Conservation (phyloP, 2,329 filamentous ascomycete genomes). For the Monilinia fructigena region DNA sequence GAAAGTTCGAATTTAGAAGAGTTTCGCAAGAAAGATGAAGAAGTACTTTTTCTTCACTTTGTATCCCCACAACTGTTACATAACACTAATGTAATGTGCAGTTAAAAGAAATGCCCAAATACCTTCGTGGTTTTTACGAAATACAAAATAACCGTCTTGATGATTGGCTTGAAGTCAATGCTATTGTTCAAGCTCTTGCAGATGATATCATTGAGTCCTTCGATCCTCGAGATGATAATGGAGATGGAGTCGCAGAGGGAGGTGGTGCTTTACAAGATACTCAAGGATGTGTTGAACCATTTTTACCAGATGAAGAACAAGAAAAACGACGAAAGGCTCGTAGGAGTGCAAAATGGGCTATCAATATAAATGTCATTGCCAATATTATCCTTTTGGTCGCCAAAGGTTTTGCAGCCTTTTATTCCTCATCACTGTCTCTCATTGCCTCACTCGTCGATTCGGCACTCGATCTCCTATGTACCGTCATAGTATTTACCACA, state of each 20-base stretch:
- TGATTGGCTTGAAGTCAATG: constrained; percentile 59
- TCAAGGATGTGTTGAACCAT: constrained; percentile 51
- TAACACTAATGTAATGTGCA: constrained; percentile 30
- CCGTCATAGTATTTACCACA: constrained; percentile 57
- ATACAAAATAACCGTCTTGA: constrained; percentile 54
- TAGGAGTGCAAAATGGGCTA: constrained; percentile 54
- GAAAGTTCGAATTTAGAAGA: constrained; percentile 26
- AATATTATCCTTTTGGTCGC: constrained; percentile 55
- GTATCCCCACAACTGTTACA: not conserved
- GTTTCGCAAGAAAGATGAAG: constrained; percentile 30
- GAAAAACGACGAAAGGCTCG: constrained; percentile 48
- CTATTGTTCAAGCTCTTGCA: constrained; percentile 54
- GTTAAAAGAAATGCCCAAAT: constrained; percentile 53
- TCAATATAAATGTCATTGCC: constrained; percentile 58
- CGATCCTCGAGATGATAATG: constrained; percentile 54
- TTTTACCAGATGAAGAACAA: constrained; percentile 55
- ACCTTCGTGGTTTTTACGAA: constrained; percentile 54
- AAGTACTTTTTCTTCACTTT: constrained; percentile 22
- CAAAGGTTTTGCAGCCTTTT: constrained; percentile 52
- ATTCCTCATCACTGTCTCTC: constrained; percentile 56
- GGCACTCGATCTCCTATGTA: constrained; percentile 58
- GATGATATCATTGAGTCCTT: constrained; percentile 61
- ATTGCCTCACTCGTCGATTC: constrained; percentile 60
- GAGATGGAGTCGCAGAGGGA: constrained; percentile 55
- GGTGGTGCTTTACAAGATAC: constrained; percentile 50